Evolutionary conservation across 1,284 basidiomycete genomes (phyloP).

Genomic region (Puccinia brachypodii): DNA sequence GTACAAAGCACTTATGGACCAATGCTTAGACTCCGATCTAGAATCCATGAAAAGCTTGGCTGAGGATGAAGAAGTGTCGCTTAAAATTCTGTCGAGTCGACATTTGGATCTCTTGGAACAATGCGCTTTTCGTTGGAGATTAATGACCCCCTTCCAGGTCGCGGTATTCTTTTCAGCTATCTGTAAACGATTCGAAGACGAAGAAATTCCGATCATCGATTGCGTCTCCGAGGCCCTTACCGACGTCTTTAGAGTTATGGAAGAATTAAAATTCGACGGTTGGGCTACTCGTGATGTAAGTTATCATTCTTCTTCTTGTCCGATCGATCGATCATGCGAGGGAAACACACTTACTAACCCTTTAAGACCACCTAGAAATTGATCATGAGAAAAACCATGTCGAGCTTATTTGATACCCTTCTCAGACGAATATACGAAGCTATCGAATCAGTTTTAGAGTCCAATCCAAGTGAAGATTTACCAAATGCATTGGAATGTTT

Average conservation of each 20-base stretch:
- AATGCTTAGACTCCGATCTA: constrained; percentile 80
- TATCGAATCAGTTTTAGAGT: constrained; percentile 70
- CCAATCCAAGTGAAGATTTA: constrained; percentile 69
- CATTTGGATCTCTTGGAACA: constrained; percentile 83
- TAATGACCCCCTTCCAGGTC: constrained; percentile 74
- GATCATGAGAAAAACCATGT: constrained; percentile 52
- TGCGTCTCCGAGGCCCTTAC: constrained; percentile 87
- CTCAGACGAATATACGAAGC: constrained; percentile 79
- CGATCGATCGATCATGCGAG: constrained; percentile 6
- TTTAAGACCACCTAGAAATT: constrained; percentile 57
- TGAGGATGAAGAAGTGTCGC: constrained; percentile 91
- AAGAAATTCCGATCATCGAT: constrained; percentile 80
- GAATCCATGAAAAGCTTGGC: constrained; percentile 86
- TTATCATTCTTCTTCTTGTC: constrained; percentile 50
- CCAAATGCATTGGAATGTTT: too few relatives aligned
- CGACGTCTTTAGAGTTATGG: constrained; percentile 69
- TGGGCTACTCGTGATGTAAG: constrained; percentile 82
- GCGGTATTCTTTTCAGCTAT: constrained; percentile 84
- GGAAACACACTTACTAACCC: constrained; percentile 71
- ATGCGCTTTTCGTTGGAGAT: constrained; percentile 84
- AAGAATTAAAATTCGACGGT: constrained; percentile 63
- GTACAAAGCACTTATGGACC: constrained; percentile 79
- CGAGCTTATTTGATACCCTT: constrained; percentile 78
- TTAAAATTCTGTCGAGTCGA: constrained; percentile 80
- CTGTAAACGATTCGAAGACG: constrained; percentile 79